Evolutionary conservation across 1,284 basidiomycete genomes (phyloP).

Genomic region (Moesziomyces aphidis): DNA sequence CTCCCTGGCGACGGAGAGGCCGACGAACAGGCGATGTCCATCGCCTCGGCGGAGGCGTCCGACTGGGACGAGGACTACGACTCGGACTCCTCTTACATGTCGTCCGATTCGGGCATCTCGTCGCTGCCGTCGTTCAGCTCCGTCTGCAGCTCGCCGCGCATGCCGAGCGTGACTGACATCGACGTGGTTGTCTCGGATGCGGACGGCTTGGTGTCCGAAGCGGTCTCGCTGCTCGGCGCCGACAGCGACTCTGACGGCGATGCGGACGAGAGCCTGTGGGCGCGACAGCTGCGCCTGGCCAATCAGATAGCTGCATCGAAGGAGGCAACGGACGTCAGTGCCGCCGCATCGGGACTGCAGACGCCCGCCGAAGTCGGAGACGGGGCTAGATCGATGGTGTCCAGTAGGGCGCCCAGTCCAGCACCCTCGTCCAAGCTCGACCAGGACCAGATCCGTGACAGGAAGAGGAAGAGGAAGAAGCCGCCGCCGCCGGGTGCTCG

Average conservation of each 20-base stretch:
- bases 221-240: constrained; percentile 14
- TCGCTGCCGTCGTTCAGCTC: constrained; percentile 46
- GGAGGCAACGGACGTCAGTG: constrained; percentile 1
- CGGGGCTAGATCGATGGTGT: not conserved
- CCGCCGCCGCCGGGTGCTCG: constrained; percentile 43
- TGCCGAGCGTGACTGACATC: constrained; percentile 15
- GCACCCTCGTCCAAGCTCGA: constrained; percentile 5
- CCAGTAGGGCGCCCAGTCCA: constrained; percentile 21
- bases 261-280: constrained; percentile 38
- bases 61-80: constrained; percentile 21
- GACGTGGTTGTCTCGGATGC: constrained; percentile 9
- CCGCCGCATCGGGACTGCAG: constrained; percentile 7
- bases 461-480: constrained; percentile 33
- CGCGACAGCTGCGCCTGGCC: constrained; percentile 30
- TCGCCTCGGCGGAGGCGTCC: constrained; percentile 14
- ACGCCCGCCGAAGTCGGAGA: constrained; percentile 10
- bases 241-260: constrained; percentile 23
- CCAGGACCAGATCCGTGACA: not conserved
- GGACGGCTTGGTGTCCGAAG: constrained; percentile 14
- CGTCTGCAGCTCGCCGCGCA: constrained; percentile 27
- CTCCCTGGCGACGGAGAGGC: not conserved
- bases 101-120: constrained; percentile 28
- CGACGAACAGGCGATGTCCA: not conserved
- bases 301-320: constrained; percentile 9
- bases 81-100: constrained; percentile 26